These are phyloP conservation scores for Mucor sp. DNA, from an alignment of 371 early-diverging fungal genomes.

Conservation along the genomic window DNA sequence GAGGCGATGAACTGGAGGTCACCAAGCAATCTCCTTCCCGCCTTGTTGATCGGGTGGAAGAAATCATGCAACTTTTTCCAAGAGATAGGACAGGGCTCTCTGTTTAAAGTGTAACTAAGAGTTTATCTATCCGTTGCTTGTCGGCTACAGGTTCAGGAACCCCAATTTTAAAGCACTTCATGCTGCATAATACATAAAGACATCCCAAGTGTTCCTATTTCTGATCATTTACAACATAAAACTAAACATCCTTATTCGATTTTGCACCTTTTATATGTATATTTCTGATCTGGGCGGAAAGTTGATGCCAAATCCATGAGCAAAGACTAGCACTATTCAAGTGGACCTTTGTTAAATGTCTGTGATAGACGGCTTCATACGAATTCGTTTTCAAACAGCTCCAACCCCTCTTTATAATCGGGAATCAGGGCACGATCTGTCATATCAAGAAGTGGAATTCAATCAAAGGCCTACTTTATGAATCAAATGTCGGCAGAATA, in stretches of 20 bases:
- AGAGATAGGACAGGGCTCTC: too few species aligned
- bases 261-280: background rate
- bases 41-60: background rate
- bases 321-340: background rate
- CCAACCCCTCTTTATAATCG: background rate
- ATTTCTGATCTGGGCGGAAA: background rate
- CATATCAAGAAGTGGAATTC: background rate
- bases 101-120: too few species aligned
- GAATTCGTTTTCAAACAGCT: background rate
- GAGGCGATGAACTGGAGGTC: too few species aligned
- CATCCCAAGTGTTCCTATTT: background rate
- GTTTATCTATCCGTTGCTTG: too few species aligned
- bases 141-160: background rate
- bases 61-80: background rate
- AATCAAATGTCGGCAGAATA: too few species aligned
- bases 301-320: background rate
- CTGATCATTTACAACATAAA: background rate
- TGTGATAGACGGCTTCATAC: too few species aligned
- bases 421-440: background rate
- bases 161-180: background rate
- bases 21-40: background rate
- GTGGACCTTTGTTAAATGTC: too few species aligned
- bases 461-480: background rate
- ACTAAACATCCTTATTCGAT: background rate
- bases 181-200: too few species aligned